These are phyloP conservation scores for Sphaceloma murrayae DNA, from an alignment of 2,329 filamentous ascomycete species.

Conservation along the genomic window DNA sequence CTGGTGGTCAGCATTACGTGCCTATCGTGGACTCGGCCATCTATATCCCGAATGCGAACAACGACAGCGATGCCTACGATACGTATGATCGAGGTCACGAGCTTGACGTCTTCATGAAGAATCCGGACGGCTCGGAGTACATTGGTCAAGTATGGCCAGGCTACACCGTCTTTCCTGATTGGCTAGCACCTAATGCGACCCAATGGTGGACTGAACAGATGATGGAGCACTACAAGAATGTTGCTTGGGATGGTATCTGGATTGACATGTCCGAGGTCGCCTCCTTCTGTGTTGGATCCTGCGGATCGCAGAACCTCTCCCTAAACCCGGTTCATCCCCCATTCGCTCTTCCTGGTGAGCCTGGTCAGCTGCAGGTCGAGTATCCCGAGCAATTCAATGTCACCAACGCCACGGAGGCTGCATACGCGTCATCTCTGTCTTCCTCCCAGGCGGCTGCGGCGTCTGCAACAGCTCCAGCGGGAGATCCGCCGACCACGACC, in stretches of 20 bases:
- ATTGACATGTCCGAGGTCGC: slow-evolving; percentile 54
- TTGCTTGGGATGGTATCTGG: slow-evolving; percentile 48
- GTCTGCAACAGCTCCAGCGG: slow-evolving; percentile 22
- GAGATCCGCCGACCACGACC: slow-evolving; percentile 24
- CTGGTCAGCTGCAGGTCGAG: slow-evolving; percentile 47
- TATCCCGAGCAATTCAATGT: slow-evolving; percentile 63
- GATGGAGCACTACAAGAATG: slow-evolving; percentile 42
- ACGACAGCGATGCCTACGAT: slow-evolving; percentile 51
- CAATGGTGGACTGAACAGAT: slow-evolving; percentile 52
- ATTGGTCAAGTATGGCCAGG: slow-evolving; percentile 54
- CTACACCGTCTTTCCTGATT: slow-evolving; percentile 53
- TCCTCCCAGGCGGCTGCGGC: slow-evolving; percentile 41
- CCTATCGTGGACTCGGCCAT: slow-evolving; percentile 56
- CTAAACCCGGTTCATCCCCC: slow-evolving; percentile 60
- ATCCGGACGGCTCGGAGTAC: slow-evolving; percentile 29
- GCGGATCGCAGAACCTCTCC: slow-evolving; percentile 54
- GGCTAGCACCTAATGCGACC: slow-evolving; percentile 49
- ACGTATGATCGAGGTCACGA: slow-evolving; percentile 29
- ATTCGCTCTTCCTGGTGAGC: slow-evolving; percentile 56
- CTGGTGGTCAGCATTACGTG: slow-evolving; percentile 48
- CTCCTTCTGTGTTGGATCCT: slow-evolving; percentile 61
- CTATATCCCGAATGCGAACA: slow-evolving; percentile 63
- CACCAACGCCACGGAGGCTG: slow-evolving; percentile 59
- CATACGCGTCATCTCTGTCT: slow-evolving; percentile 47
- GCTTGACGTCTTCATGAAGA: slow-evolving; percentile 28